A percentile compares a stretch with the other conserved stretches of the same genome.
These are phyloP conservation scores for Globisporangium parvum DNA, from an alignment of 352 stramenopile genomes.

Conservation along the genomic window DNA sequence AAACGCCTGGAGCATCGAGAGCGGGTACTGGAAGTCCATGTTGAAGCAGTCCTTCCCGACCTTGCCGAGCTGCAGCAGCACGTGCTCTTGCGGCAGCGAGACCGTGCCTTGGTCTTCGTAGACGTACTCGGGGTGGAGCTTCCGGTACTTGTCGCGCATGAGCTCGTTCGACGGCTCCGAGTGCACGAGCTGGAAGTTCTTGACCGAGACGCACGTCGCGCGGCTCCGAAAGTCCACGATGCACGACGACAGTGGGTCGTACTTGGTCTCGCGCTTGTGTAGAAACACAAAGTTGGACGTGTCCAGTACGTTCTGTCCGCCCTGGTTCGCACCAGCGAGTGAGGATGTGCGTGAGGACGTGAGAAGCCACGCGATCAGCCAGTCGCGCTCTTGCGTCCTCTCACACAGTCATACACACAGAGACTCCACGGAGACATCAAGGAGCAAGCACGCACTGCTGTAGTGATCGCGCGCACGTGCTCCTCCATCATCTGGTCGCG, in stretches of 20 bases:
- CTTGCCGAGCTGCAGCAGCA: slow-evolving; percentile 82
- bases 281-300: slow-evolving; percentile 74
- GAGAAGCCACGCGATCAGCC: background rate
- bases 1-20: slow-evolving; percentile 91
- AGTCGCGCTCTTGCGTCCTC: background rate
- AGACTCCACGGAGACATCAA: no score
- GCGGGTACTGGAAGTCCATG: slow-evolving; percentile 92
- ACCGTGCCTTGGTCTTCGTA: slow-evolving; percentile 84
- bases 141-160: slow-evolving; percentile 65
- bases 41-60: slow-evolving; percentile 93
- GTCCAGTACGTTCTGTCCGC: slow-evolving; percentile 77
- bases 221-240: slow-evolving; percentile 90
- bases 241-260: slow-evolving; percentile 88
- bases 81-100: slow-evolving; percentile 69
- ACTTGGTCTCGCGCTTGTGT: slow-evolving; percentile 86
- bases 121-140: slow-evolving; percentile 62
- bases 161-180: slow-evolving; percentile 65
- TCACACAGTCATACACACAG: background rate
- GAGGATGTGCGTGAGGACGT: background rate
- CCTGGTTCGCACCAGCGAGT: slow-evolving; percentile 20
- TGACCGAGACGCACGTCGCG: slow-evolving; percentile 87
- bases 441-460: slow-evolving; percentile 31
- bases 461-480: slow-evolving; percentile 52
- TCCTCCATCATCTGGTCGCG: slow-evolving; percentile 79
- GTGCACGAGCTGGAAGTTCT: slow-evolving; percentile 92